Evolutionary conservation across 2,329 filamentous ascomycete genomes (phyloP), one percentile per base, ranked within the genome.

Genomic region (Oidium heveae): DNA sequence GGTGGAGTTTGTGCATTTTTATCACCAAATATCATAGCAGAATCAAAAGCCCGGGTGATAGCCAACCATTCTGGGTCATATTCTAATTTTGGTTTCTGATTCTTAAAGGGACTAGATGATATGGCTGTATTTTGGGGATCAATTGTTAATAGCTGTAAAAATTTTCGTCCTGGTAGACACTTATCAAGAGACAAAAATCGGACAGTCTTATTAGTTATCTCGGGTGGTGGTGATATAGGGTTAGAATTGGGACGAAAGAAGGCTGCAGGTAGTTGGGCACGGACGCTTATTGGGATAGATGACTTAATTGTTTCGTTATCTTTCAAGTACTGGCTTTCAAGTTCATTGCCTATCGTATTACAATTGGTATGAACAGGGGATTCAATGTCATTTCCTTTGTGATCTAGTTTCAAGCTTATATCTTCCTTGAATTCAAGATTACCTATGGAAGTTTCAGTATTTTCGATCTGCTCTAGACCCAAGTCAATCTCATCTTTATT

Each of bases 41-140:
- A 61, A 43, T 84, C 77, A 63, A 96, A 93, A 8, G 80, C 82
- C 44, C 89, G 83, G 13, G 82, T 88, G 59, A 98, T 95, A 44
- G 91, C 84, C 8, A 98, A 79, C 89, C 89, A 98, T 69, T 98
- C 91, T 12, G 81, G 78, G 66, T 98, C 91, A 65, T 98, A 96
- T 53, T 64, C 60, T 44, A 65, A 63, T 51, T 59, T 62, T 15
- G 56, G 58, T 47, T 60, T 61, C 10, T 55, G 34, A 8, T 51
- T 7, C 12, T 32, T 13, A 6, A 12, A 32, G 7, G n/a, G 15
- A 7, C 8, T 32, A 16, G 20, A 28, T 46, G 13, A 12, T 24
- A 15, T 24, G 4, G n/a, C 8, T 4, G 12, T n/a, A 34, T 13
- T 46, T 15, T 54, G 52, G 2, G 78, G 71, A 2, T 68, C 63